Base-by-base conservation (phyloP, 352 stramenopile genomes). In the Phytophthora niederhauseri region DNA sequence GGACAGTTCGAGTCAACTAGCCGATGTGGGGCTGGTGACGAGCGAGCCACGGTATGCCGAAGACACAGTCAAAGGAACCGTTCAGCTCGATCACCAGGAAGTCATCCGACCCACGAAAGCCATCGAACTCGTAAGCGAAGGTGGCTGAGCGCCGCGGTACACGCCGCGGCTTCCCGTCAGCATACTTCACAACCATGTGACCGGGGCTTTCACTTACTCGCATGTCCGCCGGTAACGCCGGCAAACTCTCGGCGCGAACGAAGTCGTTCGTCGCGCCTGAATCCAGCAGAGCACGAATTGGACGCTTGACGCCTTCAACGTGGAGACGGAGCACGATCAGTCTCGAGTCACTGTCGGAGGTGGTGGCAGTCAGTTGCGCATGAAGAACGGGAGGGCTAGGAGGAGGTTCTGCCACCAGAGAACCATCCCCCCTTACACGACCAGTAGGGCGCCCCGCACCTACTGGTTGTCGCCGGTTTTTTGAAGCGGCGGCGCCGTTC, bases 21-120 rank as follows among this genome's bases (percentile, higher is more conserved):
- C n/a, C 61, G 68, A 26, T 80, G 75, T 15, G 6, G 1, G 4
- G 17, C n/a, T n/a, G n/a, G n/a, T 8, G 30, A 5, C 6, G n/a
- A n/a, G n/a, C 3, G 30, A 34, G 30, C 30, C 3, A 34, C 30
- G 30, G 30, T 2, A 34, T 34, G 8, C 30, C 30, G 30, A 79
- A 68, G 45, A 84, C 68, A 41, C 61, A 76, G 31, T 79, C 58
- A 17, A 71, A 79, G 2, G 57, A 61, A 0, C 57, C 60, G n/a
- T 41, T 56, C 28, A 77, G 26, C 2, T 84, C 63, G n/a, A 81
- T 72, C 6, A 84, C 62, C 12, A 72, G 28, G 38, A 84, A 80
- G n/a, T n/a, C n/a, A 77, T 73, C 1, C 63, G 22, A 26, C 1
- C 22, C 3, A 3, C 22, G 22, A 3, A 26, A 26, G 1, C 22